phyloP scores from a whole-genome alignment of 768 basidiomycete genomes.

The Mycena capillaripes region DNA sequence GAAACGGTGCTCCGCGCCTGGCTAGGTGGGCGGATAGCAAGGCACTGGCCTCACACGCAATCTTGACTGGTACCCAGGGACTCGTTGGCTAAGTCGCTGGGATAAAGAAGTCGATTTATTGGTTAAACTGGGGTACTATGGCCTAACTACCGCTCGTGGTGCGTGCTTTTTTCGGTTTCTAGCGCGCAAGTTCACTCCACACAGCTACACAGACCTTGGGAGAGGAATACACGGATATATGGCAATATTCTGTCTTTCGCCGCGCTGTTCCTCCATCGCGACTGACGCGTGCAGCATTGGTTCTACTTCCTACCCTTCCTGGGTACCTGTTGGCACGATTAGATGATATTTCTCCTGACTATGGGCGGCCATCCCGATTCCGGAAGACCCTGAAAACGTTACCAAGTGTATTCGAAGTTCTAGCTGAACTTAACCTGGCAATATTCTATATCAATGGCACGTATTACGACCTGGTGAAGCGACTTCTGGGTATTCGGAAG shows the following conservation, averaged over 20 bases:
- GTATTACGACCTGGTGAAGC: slow-evolving; percentile 82
- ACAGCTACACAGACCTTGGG: slow-evolving; percentile 86
- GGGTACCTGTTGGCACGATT: slow-evolving; percentile 71
- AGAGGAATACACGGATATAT: slow-evolving; percentile 92
- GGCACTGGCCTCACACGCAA: background rate
- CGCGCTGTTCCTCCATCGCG: slow-evolving; percentile 59
- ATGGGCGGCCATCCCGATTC: slow-evolving; percentile 52
- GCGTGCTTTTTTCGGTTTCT: slow-evolving; percentile 32
- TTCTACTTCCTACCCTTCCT: slow-evolving; percentile 78
- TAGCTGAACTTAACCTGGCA: slow-evolving; percentile 82
- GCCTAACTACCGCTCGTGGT: slow-evolving; percentile 84
- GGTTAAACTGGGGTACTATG: slow-evolving; percentile 79
- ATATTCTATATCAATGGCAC: slow-evolving; percentile 84
- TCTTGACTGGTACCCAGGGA: slow-evolving; percentile 63
- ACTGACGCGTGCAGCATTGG: slow-evolving; percentile 62
- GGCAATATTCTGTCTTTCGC: slow-evolving; percentile 71
- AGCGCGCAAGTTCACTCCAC: background rate
- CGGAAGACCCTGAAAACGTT: slow-evolving; percentile 53
- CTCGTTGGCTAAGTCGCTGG: slow-evolving; percentile 84
- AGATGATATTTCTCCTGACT: slow-evolving; percentile 52
- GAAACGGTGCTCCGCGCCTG: slow-evolving; percentile 82
- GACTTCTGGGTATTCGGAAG: slow-evolving; percentile 77
- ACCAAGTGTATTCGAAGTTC: slow-evolving; percentile 67
- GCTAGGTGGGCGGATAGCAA: slow-evolving; percentile 67
- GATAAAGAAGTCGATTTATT: slow-evolving; percentile 83